Evolutionary conservation across 169 alveolate genomes (phyloP).

Genomic region (Cryptosporidium sp.): DNA sequence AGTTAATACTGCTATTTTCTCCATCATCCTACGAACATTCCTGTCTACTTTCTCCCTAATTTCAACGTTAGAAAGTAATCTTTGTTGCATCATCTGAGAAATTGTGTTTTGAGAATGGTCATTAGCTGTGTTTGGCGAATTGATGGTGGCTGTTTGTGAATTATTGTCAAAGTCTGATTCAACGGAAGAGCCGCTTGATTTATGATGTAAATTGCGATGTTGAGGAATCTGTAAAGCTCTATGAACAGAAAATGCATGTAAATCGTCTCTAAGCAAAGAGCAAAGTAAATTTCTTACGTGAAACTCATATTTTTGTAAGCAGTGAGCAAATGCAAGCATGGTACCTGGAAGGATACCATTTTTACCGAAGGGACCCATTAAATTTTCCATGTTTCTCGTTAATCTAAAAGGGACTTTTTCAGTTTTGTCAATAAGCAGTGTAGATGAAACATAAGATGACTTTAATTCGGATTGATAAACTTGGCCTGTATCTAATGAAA

Average conservation of each 20-base stretch:
- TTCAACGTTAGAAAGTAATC: conserved; percentile 56
- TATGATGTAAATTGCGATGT: conserved; percentile 1
- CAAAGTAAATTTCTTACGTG: conserved; percentile 81
- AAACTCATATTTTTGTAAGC: conserved; percentile 82
- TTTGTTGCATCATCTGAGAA: conserved; percentile 57
- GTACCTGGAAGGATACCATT: conserved; percentile 87
- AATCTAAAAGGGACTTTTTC: conserved; percentile 83
- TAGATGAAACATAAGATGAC: conserved; percentile 75
- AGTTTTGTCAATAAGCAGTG: conserved; percentile 53
- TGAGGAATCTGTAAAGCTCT: conserved; percentile 64
- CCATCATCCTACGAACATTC: conserved; percentile 74
- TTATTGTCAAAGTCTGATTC: neutral
- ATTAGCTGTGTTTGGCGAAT: neutral
- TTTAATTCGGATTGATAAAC: conserved; percentile 78
- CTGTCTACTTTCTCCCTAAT: conserved; percentile 67
- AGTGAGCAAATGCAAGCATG: conserved; percentile 82
- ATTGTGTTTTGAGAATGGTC: conserved; percentile 7
- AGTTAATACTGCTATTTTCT: conserved; percentile 50
- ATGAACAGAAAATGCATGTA: conserved; percentile 70
- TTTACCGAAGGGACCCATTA: conserved; percentile 86
- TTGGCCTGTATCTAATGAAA: conserved; percentile 77
- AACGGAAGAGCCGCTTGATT: neutral
- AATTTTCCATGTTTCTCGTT: conserved; percentile 83
- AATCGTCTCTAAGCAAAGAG: conserved; percentile 80
- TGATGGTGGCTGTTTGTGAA: neutral